phyloP scores from a whole-genome alignment of 2,329 filamentous ascomycete species.

The Phoma sp. region DNA sequence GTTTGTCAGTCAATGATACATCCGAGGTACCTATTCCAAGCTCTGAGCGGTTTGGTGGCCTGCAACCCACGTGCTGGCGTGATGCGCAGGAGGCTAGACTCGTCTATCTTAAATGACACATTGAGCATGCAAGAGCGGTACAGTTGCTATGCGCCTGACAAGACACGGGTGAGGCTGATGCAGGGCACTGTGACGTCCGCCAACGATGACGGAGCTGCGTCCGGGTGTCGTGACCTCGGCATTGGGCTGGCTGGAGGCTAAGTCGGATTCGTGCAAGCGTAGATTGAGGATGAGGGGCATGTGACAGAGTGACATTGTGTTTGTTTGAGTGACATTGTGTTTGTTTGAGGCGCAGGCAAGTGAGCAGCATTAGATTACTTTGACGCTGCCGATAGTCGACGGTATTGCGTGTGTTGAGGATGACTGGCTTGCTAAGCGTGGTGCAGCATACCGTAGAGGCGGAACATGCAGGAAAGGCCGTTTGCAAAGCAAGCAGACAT shows the following conservation, averaged over 20 bases:
- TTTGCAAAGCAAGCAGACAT: too few relatives aligned
- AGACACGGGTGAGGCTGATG: conserved; percentile 2
- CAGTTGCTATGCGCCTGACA: neutral
- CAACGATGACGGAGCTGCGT: conserved; percentile 1
- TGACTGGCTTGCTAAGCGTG: too few relatives aligned
- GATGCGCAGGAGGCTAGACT: neutral
- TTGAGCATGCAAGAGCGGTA: neutral
- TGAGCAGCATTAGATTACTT: too few relatives aligned
- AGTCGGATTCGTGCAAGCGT: neutral
- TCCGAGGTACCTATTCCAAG: conserved; percentile 8
- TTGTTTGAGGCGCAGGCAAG: neutral
- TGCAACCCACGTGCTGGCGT: neutral
- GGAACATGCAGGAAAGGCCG: too few relatives aligned
- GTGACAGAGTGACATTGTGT: conserved; percentile 1
- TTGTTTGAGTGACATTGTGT: neutral
- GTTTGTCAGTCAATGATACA: neutral
- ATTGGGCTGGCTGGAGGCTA: neutral
- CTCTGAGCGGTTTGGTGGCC: neutral
- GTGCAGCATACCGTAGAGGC: too few relatives aligned
- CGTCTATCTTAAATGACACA: neutral
- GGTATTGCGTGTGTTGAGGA: too few relatives aligned
- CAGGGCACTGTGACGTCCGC: conserved; percentile 10
- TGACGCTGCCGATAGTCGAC: too few relatives aligned
- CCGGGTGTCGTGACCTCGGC: conserved; percentile 16
- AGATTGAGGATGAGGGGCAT: conserved; percentile 14